Base-by-base conservation (phyloP, 805 yeast species). In the Yamadazyma laniorum region DNA sequence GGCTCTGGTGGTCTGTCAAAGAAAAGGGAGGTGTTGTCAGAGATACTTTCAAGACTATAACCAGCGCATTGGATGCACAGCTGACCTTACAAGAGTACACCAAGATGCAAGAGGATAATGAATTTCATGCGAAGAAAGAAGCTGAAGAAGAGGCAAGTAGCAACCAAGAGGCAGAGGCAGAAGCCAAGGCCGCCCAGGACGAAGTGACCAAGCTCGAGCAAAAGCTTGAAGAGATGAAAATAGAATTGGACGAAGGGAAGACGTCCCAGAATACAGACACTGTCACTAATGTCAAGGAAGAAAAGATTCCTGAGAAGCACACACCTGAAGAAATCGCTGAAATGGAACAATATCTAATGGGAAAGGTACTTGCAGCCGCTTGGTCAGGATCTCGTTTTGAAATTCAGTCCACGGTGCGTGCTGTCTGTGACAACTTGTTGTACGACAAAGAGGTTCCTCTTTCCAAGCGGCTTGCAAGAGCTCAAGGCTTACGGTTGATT, bases 341-440 rank as follows among this genome's bases (percentile, higher is more conserved):
- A 43, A 74, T 80, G 68, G 91, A 85, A 53, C 80, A 83, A 55
- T 69, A 80, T 22, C 62, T 85, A 47, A 80, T 84, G 71, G 93
- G 91, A 15, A 85, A 85, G 57, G 85, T 85, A 14, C 63, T 85
- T 25, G 82, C 85, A 6, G 91, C 90, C 2, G 93, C 93, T 6
- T 85, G 95, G 95, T 79, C 79, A 9, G 88, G 91, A 0, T 80
- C 90, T 9, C 82, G 76, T 52, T 84, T 79, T 54, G 95, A 85
- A 57, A 85, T 85, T 37, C 84, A 80, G 56, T 72, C 82, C 11
- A 83, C 88, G 0, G 69, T 83, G 37, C 75, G 86, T 48, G 77
- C 72, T 9, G 93, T 85, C 9, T 84, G 91, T 61, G 83, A 82
- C 49, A 65, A 62, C 29, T 72, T 85, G 2, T 60, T 85, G 32